These are phyloP conservation scores for Gossypium mustelinum DNA, from an alignment of 345 rosid species.

Conservation along the genomic window DNA sequence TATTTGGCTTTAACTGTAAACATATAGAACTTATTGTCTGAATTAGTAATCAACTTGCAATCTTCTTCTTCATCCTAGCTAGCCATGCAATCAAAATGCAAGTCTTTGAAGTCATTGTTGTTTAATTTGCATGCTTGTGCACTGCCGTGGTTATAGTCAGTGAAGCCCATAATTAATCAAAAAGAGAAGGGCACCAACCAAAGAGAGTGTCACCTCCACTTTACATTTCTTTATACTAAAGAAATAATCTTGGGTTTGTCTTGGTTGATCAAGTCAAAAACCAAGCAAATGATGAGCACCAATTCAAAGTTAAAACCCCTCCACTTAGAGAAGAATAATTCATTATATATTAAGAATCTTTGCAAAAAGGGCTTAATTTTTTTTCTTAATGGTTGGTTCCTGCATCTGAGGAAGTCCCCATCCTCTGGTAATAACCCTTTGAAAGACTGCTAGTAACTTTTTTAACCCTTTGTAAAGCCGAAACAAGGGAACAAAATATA, in stretches of 20 bases:
- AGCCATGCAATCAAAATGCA: not conserved
- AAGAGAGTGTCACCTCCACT: conserved; percentile 26
- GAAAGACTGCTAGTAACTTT: not conserved
- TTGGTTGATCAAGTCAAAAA: conserved; percentile 18
- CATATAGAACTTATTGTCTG: not conserved
- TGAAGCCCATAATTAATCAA: not conserved
- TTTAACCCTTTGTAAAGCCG: not conserved
- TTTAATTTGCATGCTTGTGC: too few species aligned
- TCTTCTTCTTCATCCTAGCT: not conserved
- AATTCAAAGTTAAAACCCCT: conserved; percentile 7
- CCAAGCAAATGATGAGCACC: conserved; percentile 14
- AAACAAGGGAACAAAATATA: not conserved
- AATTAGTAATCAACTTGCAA: not conserved
- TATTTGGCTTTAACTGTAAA: not conserved
- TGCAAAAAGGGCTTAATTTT: not conserved
- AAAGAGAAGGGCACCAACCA: conserved; percentile 31
- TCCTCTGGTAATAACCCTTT: not conserved
- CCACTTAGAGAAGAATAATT: conserved; percentile 17
- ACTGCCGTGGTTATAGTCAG: not conserved
- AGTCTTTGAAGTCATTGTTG: too few species aligned
- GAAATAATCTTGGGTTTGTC: conserved; percentile 7
- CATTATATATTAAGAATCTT: conserved; percentile 15
- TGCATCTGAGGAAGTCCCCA: conserved; percentile 36
- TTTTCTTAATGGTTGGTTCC: conserved; percentile 38
- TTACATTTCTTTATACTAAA: not conserved